Percentiles rank a stretch among this genome's conserved stretches.
These are phyloP conservation scores for Echinochloa phyllopogon DNA, from an alignment of 176 grass and related monocot genomes.

Conservation along the genomic window DNA sequence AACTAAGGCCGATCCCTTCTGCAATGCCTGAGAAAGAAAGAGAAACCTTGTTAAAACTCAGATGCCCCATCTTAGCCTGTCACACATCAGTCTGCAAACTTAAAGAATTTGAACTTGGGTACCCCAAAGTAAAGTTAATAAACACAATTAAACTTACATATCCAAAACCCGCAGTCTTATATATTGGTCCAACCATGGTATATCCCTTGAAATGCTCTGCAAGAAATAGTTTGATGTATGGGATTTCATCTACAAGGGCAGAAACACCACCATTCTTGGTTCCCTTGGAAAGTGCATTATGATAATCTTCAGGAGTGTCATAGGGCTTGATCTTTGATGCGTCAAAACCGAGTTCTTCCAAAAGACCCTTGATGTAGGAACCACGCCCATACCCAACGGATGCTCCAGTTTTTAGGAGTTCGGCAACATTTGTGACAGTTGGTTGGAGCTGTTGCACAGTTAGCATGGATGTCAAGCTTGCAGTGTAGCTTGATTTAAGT, in stretches of 20 bases:
- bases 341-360: conserved; percentile 48
- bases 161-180: conserved; percentile 60
- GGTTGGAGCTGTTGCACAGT: conserved; percentile 57
- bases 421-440: conserved; percentile 42
- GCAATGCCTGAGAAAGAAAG: conserved; percentile 43
- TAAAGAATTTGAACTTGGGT: not conserved
- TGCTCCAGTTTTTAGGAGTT: conserved; percentile 48
- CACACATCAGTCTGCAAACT: not conserved
- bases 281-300: conserved; percentile 51
- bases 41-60: not conserved
- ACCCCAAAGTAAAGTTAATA: not conserved
- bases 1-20: conserved; percentile 42
- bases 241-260: conserved; percentile 52
- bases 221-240: conserved; percentile 64
- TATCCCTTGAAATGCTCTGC: conserved; percentile 50
- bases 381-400: conserved; percentile 37
- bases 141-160: conserved; percentile 55
- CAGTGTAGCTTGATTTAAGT: conserved; percentile 63
- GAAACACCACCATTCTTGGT: conserved; percentile 62
- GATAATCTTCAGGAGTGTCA: conserved; percentile 9
- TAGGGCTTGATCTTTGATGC: conserved; percentile 43
- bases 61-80: not conserved
- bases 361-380: conserved; percentile 50
- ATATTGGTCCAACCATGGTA: conserved; percentile 68
- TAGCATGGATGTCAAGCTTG: conserved; percentile 60